Base-by-base conservation (phyloP, 163 green algal species). In the Chlamydomonas reinhardtii region DNA sequence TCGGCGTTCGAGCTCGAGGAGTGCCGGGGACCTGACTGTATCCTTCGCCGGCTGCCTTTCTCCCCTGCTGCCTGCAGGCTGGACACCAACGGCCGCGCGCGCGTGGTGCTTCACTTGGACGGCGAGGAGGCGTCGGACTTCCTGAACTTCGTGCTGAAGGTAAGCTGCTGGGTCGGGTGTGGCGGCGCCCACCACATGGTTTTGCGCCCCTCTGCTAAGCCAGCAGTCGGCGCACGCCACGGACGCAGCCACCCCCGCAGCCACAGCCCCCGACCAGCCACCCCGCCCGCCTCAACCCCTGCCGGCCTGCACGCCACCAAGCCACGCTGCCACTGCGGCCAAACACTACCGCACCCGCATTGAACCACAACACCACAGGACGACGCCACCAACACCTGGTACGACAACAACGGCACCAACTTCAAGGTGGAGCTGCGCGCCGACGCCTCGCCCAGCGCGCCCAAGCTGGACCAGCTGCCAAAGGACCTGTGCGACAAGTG, bases 81-180 rank as follows among this genome's bases (percentile, higher is more conserved):
- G 34, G 80, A 86, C 29, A 74, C 80, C 0, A 86, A 86, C 70
- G 80, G 80, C 5, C 69, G 80, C 4, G 25, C 69, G 6, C 80
- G 80, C 17, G 70, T 86, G 39, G 74, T 74, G 34, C 92, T 99
- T 22, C 20, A 74, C 39, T 93, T 99, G 12, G 27, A 73, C 8
- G 92, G 91, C 24, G 89, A 95, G 20, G 95, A 99, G 86, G 91
- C 91, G 9, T 97, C 93, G 1, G 95, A 98, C 70, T 93, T 91
- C 43, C 88, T 99, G 25, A 98, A 98, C 91, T 99, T 99, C 93
- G 98, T 99, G 56, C 70, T 99, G 27, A 99, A 99, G 80, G 80
- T 75, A 52, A 20, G 73, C n/a, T 35, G 62, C 48, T 69, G 71
- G 32, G 71, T 34, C 32, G 62, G 4, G 39, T 48, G 39, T 48